Evolutionary conservation across 139 green algal genomes (phyloP).

Genomic region (Auxenochlorella pyrenoidosa): DNA sequence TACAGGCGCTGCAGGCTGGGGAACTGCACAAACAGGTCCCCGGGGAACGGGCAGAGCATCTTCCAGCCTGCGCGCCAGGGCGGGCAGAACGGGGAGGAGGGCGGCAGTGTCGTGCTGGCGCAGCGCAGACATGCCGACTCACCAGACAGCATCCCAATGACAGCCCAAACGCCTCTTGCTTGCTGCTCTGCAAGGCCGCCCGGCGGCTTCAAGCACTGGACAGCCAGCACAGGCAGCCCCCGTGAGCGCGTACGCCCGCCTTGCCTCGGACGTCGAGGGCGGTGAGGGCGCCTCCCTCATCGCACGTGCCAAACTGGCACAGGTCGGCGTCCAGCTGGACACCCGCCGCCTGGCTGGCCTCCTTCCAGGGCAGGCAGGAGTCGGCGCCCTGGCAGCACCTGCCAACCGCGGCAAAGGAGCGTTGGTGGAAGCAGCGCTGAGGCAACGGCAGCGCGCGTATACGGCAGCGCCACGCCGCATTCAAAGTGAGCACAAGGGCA

Average conservation of each 20-base stretch:
- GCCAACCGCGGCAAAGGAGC: neutral
- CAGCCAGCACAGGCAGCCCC: no score
- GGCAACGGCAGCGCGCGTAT: neutral
- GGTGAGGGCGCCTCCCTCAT: neutral
- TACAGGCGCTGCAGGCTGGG: neutral
- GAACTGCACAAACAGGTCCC: neutral
- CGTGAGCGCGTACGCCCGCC: neutral
- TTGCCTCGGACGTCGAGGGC: neutral
- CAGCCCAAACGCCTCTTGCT: no score
- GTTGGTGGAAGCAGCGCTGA: neutral
- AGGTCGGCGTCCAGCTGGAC: neutral
- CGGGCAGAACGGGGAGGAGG: neutral
- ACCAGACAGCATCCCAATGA: no score
- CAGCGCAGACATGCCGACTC: neutral
- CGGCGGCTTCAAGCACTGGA: neutral
- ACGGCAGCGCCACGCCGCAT: no score
- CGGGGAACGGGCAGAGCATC: constrained; percentile 3
- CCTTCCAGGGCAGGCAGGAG: neutral
- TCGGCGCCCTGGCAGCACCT: neutral
- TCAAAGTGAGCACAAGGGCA: no score
- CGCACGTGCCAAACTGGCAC: constrained; percentile 10
- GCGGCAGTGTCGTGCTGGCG: no score
- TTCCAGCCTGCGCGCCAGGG: neutral
- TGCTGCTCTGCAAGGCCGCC: no score
- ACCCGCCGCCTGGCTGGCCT: neutral